phyloP scores from a whole-genome alignment of 202 grass and related monocot genomes.

The Carex arenaria region DNA sequence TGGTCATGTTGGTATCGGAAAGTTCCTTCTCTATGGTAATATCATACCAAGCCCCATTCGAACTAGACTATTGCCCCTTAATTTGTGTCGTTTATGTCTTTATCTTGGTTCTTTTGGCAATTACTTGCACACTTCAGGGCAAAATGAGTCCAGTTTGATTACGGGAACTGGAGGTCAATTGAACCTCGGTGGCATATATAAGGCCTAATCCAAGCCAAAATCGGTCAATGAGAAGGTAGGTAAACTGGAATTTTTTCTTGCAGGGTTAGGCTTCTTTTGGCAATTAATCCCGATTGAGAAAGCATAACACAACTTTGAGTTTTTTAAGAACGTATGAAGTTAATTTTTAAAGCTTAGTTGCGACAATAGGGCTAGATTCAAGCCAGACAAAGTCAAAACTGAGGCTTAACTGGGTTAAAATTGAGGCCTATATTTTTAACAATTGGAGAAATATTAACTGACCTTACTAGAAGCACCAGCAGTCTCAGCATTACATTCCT shows the following conservation, averaged over 20 bases:
- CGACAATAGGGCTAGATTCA: background rate
- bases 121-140: background rate
- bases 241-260: background rate
- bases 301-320: background rate
- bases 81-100: background rate
- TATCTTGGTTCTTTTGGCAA: background rate
- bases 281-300: background rate
- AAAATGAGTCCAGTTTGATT: background rate
- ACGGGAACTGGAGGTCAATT: background rate
- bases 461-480: slow-evolving; percentile 31
- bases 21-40: background rate
- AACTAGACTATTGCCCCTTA: background rate
- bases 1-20: background rate
- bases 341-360: background rate
- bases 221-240: background rate
- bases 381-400: background rate
- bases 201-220: background rate
- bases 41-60: background rate
- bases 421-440: background rate
- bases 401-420: background rate
- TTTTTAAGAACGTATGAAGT: background rate
- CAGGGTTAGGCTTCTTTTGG: background rate
- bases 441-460: slow-evolving; percentile 6
- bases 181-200: background rate
- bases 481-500: slow-evolving; percentile 45